Base-by-base conservation (phyloP, 2,329 filamentous ascomycete species). In the Knufia petricola region DNA sequence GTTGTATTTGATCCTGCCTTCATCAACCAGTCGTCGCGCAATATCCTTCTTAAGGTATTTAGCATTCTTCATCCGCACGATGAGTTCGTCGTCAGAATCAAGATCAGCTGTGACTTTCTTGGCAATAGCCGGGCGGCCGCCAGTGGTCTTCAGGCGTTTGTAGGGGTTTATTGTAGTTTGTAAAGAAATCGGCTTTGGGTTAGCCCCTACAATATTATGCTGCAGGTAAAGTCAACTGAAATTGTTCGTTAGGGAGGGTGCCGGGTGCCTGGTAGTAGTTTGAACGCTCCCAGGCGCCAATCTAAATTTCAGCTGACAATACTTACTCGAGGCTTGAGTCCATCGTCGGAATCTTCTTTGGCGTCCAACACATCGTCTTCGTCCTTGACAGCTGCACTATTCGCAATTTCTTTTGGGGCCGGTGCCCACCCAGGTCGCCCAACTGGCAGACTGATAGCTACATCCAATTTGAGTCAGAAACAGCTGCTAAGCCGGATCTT, bases 91-190 rank as follows among this genome's bases (percentile, higher is more conserved):
- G 30, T 73, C 70, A 0, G 66, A 67, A 54, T 74, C 69, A 37
- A 73, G 64, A 34, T 72, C 63, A 19, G 62, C 61, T 7, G 60
- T 61, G 19, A 74, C 65, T 31, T 61, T 66, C 58, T 69, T 74
- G 15, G 68, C 60, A 20, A 67, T 61, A 3, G 68, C 65, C 19
- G 70, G 61, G 15, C 62, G 62, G 12, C 65, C 65, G 8, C 67
- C 65, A n/a, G 59, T 58, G 21, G 71, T 71, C 10, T 61, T 69
- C 49, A 64, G 74, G 23, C 77, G 75, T 64, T 77, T 72, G 70
- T 48, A 40, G 20, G 28, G 36, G 40, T 41, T 39, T 13, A 8
- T 51, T 26, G 23, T 12, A 10, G 30, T 15, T 9, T 15, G 30
- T 19, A 34, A 9, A 21, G 4, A 20, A 43, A 20, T 3, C 3